Base-by-base conservation (phyloP, 352 stramenopile species). In the Pythium brassicae region DNA sequence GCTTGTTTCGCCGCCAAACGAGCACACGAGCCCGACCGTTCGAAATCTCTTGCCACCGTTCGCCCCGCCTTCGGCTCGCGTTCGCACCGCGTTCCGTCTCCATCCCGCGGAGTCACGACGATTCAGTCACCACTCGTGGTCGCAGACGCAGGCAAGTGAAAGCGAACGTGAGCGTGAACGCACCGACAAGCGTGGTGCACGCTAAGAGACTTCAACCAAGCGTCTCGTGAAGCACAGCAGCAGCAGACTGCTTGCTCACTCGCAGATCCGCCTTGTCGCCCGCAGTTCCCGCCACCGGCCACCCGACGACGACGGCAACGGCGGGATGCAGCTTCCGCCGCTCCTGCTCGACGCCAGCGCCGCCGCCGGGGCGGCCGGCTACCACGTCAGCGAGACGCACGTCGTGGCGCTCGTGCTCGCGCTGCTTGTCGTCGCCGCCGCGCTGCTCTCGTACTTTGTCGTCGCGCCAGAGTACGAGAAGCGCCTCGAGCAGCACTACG, bases 361-460 rank as follows among this genome's bases (percentile, higher is more conserved):
- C n/a, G n/a, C n/a, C n/a, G n/a, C n/a, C n/a, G n/a, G n/a, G n/a
- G n/a, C n/a, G n/a, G 48, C 65, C 22, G 67, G 58, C 37, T 79
- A 72, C 58, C 9, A 14, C 35, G 35, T 40, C 35, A 61, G 71
- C 17, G 80, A 90, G 61, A 57, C 69, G 14, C 74, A 86, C 55
- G 48, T 88, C 47, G 74, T 80, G 49, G 46, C 82, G 48, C 59
- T 88, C 6, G 72, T 83, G 42, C 62, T 88, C 43, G 71, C 57
- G 17, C 53, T 74, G 49, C 57, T 91, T 6, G 65, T 91, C 37
- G 61, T 88, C 27, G 68, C 58, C 23, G 70, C 87, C 19, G 80
- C 74, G 32, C 57, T 91, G 26, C 67, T 91, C n/a, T 91, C 78
- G 35, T 91, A 91, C 62, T 91, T 89, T 45, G 80, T 91, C 20